These are phyloP conservation scores for Monosporascus sp. DNA, from an alignment of 2,329 filamentous ascomycete species.

Conservation along the genomic window DNA sequence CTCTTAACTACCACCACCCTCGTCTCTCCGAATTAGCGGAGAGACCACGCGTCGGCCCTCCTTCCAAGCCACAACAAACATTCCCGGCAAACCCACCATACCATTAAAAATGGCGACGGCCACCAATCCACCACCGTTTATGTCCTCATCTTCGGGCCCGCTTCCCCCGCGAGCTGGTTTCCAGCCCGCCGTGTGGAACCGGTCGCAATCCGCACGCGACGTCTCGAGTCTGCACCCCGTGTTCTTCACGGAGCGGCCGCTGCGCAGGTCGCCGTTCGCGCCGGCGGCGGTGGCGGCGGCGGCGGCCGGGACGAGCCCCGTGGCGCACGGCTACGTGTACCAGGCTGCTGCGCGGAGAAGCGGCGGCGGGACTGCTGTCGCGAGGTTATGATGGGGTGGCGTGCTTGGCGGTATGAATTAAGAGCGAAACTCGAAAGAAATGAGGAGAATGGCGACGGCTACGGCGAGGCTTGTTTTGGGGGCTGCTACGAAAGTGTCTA, in stretches of 20 bases:
- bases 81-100: no score
- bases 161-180: not conserved
- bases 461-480: no score
- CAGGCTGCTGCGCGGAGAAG: constrained; percentile 30
- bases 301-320: constrained; percentile 36
- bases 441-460: no score
- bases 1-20: no score
- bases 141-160: not conserved
- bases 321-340: constrained; percentile 58
- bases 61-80: no score
- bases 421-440: no score
- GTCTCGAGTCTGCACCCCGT: constrained; percentile 64
- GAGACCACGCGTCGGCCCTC: no score
- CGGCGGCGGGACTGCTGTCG: constrained; percentile 20
- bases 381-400: constrained; percentile 30
- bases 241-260: constrained; percentile 63
- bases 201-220: constrained; percentile 25
- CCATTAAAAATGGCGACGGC: no score
- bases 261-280: constrained; percentile 44
- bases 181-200: not conserved
- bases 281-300: constrained; percentile 10
- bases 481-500: no score
- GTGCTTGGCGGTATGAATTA: no score
- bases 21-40: no score
- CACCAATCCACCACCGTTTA: no score